Conservation (phyloP, 2,329 filamentous ascomycete species). For the Cryphonectria naterciae region DNA sequence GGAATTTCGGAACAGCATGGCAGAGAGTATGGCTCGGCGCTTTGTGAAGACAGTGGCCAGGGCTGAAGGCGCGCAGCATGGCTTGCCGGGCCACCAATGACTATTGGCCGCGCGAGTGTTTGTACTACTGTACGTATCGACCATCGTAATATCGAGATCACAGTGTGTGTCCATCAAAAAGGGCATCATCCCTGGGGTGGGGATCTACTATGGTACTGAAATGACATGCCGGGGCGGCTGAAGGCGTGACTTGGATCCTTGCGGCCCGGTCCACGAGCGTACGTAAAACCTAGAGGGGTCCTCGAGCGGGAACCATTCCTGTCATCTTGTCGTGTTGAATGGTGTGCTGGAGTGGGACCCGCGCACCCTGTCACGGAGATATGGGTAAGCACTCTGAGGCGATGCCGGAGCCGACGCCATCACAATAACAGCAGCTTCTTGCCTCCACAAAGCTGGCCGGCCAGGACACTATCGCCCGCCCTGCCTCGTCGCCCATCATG, state of each 20-base stretch:
- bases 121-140: constrained; percentile 1
- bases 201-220: constrained; percentile 6
- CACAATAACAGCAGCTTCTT: neutral
- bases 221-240: constrained; percentile 3
- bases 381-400: neutral
- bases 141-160: neutral
- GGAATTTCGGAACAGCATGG: neutral
- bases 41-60: neutral
- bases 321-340: constrained; percentile 15
- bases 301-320: constrained; percentile 12
- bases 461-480: neutral
- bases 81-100: neutral
- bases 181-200: neutral
- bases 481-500: neutral
- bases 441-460: neutral
- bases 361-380: neutral
- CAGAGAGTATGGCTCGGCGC: neutral
- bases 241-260: constrained; percentile 12
- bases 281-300: neutral
- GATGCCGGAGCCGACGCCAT: neutral
- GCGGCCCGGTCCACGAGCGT: constrained; percentile 17
- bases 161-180: neutral
- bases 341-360: neutral
- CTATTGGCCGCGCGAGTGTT: neutral
- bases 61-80: neutral